Conservation (phyloP, 306 rosid species). For the Rosa persica region DNA sequence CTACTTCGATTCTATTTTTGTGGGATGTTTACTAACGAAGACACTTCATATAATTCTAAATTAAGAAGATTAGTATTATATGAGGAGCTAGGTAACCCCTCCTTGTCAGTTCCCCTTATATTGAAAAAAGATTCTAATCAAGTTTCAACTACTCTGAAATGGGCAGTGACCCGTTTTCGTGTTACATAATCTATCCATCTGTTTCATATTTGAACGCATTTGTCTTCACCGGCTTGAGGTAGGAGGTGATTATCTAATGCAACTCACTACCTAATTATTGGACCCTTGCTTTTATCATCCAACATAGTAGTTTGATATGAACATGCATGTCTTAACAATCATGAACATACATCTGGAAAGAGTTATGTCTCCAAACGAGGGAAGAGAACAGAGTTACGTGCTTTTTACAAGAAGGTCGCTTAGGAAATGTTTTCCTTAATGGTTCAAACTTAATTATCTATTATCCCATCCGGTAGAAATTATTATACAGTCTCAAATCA, state of each 20-base stretch:
- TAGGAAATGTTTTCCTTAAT: no score
- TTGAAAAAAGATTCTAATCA: neutral
- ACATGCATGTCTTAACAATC: neutral
- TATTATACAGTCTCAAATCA: no score
- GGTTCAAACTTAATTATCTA: no score
- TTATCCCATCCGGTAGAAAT: no score
- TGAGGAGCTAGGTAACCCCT: constrained; percentile 5
- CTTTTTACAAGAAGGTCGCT: no score
- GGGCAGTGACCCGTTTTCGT: constrained; percentile 10
- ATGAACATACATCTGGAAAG: neutral
- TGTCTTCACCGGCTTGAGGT: constrained; percentile 5
- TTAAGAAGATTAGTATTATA: neutral
- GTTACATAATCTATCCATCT: constrained; percentile 20
- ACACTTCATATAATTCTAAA: neutral
- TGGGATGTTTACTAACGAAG: neutral
- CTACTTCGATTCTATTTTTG: neutral
- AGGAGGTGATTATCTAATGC: constrained; percentile 24
- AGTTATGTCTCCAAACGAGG: no score
- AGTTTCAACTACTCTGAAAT: neutral
- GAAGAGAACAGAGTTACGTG: neutral
- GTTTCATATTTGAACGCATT: neutral
- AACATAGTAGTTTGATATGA: constrained; percentile 2
- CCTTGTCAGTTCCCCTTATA: constrained; percentile 6
- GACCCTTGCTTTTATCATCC: neutral
- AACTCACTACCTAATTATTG: constrained; percentile 31